Base-by-base conservation (phyloP, 164 flowering plant species). In the Buxus sempervirens region DNA sequence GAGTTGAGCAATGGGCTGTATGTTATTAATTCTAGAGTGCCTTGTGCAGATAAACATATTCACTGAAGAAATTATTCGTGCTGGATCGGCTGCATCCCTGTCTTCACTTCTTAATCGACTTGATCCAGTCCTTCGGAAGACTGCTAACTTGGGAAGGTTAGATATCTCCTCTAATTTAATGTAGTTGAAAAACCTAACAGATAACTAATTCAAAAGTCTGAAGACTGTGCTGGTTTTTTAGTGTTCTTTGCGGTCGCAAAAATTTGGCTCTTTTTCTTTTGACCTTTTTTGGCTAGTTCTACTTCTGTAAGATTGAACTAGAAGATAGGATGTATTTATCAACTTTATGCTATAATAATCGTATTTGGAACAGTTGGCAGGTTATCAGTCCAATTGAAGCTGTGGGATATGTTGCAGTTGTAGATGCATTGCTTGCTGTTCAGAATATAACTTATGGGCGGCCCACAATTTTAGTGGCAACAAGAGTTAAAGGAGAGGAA, bases 81-180 rank as follows among this genome's bases (percentile, higher is more conserved):
- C 97, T 76, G 99, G 99, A 76, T 90, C 99, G 54, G 99, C 98
- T 74, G 97, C 98, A 65, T 86, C 98, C 41, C 80, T 95, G 60
- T 95, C 99, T 27, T 72, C 83, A 65, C 97, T 95, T 72, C 83
- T 95, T 75, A 92, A 90, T 80, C 82, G 97, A 74, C 92, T 95
- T 68, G 97, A 92, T 81, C 99, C 99, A 53, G 83, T 92, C 82
- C 94, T 92, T 74, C 80, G 98, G 62, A 70, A 84, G 78, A 87
- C 90, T 49, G 98, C 99, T 71, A 77, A 92, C 75, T 76, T 95
- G 38, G 99, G 99, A 72, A 95, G 98, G 99, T 92, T 74, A 58
- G 41, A 57, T 73, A n/a, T 48, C 26, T 27, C 57, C 25, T 54
- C 1, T 27, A 45, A 72, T 21, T 61, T 28, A 68, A 55, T 60